These are phyloP conservation scores for Pyricularia grisea DNA, from an alignment of 2,329 filamentous ascomycete genomes.

Conservation along the genomic window DNA sequence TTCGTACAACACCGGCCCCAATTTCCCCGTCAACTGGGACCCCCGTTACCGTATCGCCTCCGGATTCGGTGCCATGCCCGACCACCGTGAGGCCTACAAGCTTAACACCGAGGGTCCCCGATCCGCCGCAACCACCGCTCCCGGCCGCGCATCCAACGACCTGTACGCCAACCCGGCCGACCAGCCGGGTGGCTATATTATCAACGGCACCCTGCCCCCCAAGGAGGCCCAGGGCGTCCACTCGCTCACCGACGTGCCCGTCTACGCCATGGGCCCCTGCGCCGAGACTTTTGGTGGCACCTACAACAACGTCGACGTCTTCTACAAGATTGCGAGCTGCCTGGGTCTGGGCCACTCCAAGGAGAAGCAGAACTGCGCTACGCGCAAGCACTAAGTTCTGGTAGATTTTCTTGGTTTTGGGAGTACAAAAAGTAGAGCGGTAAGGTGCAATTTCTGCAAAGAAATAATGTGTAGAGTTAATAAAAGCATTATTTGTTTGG, in stretches of 20 bases:
- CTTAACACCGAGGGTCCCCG: conserved; percentile 55
- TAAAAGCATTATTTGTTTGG: background rate
- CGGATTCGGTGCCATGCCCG: conserved; percentile 62
- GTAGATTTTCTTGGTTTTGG: background rate
- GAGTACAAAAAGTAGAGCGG: background rate
- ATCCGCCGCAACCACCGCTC: conserved; percentile 12
- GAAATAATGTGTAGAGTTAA: background rate
- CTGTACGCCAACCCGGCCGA: conserved; percentile 63
- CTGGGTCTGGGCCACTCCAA: conserved; percentile 41
- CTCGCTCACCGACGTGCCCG: conserved; percentile 67
- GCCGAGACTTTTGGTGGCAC: conserved; percentile 67
- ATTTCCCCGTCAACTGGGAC: conserved; percentile 80
- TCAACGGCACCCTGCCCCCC: conserved; percentile 67
- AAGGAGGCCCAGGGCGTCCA: conserved; percentile 60
- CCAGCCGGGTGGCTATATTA: conserved; percentile 53
- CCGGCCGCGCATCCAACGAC: conserved; percentile 38
- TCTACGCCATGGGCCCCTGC: conserved; percentile 71
- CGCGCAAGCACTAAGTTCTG: background rate
- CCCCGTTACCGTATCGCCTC: conserved; percentile 73
- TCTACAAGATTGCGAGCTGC: conserved; percentile 64
- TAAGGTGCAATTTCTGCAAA: background rate
- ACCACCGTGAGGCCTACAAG: conserved; percentile 67
- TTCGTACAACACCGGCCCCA: conserved; percentile 61
- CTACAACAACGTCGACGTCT: conserved; percentile 65
- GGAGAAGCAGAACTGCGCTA: conserved; percentile 16